Conservation (phyloP, 495 filamentous ascomycete genomes). For the Penicillium cataractarum region DNA sequence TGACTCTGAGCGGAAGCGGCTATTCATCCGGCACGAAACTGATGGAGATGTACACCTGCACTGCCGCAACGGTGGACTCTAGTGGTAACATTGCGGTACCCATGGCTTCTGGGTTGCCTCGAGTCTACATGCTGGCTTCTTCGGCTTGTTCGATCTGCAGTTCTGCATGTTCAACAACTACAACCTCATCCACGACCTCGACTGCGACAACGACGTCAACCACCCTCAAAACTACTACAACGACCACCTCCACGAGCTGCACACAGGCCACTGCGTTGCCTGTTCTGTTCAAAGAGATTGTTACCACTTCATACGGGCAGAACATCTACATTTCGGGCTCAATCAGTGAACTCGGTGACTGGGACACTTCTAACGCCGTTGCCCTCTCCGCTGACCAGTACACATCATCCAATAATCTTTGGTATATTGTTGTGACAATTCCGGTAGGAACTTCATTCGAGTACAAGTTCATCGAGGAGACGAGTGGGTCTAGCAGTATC, state of each 20-base stretch:
- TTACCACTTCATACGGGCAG: constrained; percentile 55
- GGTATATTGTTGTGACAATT: constrained; percentile 53
- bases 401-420: constrained; percentile 56
- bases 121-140: constrained; percentile 28
- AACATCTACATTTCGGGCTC: constrained; percentile 60
- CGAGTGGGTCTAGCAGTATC: constrained; percentile 50
- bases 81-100: constrained; percentile 31
- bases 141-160: constrained; percentile 27
- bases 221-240: constrained; percentile 28
- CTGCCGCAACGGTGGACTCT: constrained; percentile 30
- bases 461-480: constrained; percentile 67
- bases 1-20: constrained; percentile 45
- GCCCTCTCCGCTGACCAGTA: constrained; percentile 56
- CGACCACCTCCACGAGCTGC: constrained; percentile 27
- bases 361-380: constrained; percentile 52
- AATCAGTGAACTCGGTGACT: constrained; percentile 54
- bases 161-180: constrained; percentile 8
- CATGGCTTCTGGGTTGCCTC: constrained; percentile 32
- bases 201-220: constrained; percentile 15
- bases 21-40: constrained; percentile 29
- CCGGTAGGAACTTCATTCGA: constrained; percentile 53
- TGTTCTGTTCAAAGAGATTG: constrained; percentile 58
- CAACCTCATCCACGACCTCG: constrained; percentile 2
- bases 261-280: constrained; percentile 45
- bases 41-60: constrained; percentile 32